These are phyloP conservation scores for Debaryomyces hansenii DNA, from an alignment of 805 yeast species.

Conservation along the genomic window DNA sequence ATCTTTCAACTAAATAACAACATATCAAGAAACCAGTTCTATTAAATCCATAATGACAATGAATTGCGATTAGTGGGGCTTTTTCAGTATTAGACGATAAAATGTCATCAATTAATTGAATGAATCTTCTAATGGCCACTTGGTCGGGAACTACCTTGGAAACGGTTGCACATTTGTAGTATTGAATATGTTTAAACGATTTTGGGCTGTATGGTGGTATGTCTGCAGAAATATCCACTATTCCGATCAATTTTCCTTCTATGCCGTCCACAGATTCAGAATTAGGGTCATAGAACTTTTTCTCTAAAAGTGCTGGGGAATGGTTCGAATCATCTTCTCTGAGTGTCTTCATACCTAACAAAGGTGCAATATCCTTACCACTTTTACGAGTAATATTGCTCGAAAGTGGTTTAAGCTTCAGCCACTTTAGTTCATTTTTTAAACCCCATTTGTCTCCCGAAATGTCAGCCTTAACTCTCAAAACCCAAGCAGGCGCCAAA, in stretches of 20 bases:
- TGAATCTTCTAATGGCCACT: slow-evolving; percentile 55
- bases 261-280: slow-evolving; percentile 3
- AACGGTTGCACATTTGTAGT: slow-evolving; percentile 74
- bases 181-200: slow-evolving; percentile 51
- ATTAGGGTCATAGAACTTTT: slow-evolving; percentile 29
- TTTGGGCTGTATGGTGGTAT: slow-evolving; percentile 70
- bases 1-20: slow-evolving; percentile 61
- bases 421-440: slow-evolving; percentile 76
- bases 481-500: slow-evolving; percentile 70
- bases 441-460: slow-evolving; percentile 78
- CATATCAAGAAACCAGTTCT: slow-evolving; percentile 75
- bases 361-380: slow-evolving; percentile 39
- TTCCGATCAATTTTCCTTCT: slow-evolving; percentile 47
- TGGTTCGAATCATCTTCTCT: slow-evolving; percentile 63
- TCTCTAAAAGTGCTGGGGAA: slow-evolving; percentile 58
- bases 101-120: slow-evolving; percentile 51
- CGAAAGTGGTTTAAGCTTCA: slow-evolving; percentile 52
- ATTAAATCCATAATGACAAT: slow-evolving; percentile 82
- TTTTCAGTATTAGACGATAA: slow-evolving; percentile 20
- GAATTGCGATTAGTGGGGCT: slow-evolving; percentile 56
- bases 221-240: slow-evolving; percentile 70
- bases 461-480: slow-evolving; percentile 58
- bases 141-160: slow-evolving; percentile 74
- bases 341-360: slow-evolving; percentile 74
- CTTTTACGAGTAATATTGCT: slow-evolving; percentile 34